Evolutionary conservation across 140 eudicot species (phyloP).

Genomic region (Artemisia princeps): DNA sequence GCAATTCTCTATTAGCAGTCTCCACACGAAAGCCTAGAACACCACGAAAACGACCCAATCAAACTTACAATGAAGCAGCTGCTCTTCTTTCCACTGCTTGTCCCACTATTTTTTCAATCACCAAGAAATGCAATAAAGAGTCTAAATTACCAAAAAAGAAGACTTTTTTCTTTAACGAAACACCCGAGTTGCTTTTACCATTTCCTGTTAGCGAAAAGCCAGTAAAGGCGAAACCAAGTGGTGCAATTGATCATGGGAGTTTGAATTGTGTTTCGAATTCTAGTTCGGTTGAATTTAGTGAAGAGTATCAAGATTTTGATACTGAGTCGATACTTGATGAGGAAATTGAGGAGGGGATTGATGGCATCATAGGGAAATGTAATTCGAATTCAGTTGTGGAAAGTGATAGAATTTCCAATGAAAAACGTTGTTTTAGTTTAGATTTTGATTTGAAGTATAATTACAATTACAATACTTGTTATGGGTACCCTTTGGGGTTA

Average conservation of each 20-base stretch:
- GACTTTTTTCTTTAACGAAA: conserved; percentile 30
- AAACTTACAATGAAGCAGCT: conserved; percentile 81
- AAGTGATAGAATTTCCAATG: conserved; percentile 18
- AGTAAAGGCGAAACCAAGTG: conserved; percentile 29
- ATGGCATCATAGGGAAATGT: conserved; percentile 53
- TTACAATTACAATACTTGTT: conserved; percentile 27
- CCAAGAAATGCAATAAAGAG: conserved; percentile 42
- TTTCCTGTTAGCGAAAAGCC: conserved; percentile 34
- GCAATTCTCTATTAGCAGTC: conserved; percentile 54
- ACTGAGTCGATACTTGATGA: conserved; percentile 73
- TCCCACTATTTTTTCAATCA: conserved; percentile 52
- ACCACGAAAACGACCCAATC: conserved; percentile 75
- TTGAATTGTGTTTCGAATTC: conserved; percentile 4
- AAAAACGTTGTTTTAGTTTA: conserved; percentile 7
- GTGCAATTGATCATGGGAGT: conserved; percentile 10
- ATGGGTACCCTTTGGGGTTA: conserved; percentile 64
- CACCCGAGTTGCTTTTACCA: conserved; percentile 48
- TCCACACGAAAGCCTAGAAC: conserved; percentile 74
- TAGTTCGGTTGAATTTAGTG: conserved; percentile 28
- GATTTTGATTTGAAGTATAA: conserved; percentile 11
- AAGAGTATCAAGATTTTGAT: conserved; percentile 46
- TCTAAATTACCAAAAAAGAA: conserved; percentile 36
- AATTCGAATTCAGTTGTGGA: conserved; percentile 6
- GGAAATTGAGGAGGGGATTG: conserved; percentile 63
- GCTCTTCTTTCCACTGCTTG: conserved; percentile 66